phyloP scores from a whole-genome alignment of 306 rosid species.

The Lablab purpureus region DNA sequence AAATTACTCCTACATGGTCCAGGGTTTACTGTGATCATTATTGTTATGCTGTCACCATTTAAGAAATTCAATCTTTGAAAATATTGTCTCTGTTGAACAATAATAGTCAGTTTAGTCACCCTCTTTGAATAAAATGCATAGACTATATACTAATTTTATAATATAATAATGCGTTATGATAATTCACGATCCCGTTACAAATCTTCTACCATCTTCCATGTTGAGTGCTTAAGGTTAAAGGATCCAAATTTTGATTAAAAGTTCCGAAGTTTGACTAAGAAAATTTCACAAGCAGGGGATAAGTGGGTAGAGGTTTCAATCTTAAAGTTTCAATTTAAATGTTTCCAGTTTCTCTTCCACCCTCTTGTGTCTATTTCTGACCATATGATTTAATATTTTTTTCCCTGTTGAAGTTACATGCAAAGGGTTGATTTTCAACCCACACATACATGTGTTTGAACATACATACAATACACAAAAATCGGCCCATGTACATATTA shows the following conservation, averaged over 20 bases:
- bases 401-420: not conserved
- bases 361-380: slow-evolving; percentile 26
- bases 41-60: slow-evolving; percentile 24
- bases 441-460: not conserved
- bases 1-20: slow-evolving; percentile 22
- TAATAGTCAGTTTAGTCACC: slow-evolving; percentile 10
- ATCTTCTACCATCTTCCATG: not conserved
- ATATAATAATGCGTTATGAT: not conserved
- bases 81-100: slow-evolving; percentile 35
- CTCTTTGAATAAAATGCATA: slow-evolving; percentile 24
- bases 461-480: not conserved
- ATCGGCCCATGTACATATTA: not conserved
- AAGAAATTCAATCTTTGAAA: slow-evolving; percentile 48
- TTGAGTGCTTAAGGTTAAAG: slow-evolving; percentile 1
- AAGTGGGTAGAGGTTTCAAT: slow-evolving; percentile 18
- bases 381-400: not conserved
- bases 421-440: not conserved
- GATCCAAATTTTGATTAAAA: slow-evolving; percentile 18
- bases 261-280: slow-evolving; percentile 37
- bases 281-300: slow-evolving; percentile 27
- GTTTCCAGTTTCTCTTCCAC: slow-evolving; percentile 23
- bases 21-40: slow-evolving; percentile 15
- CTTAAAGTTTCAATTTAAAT: too few species aligned
- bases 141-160: not conserved
- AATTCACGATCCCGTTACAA: not conserved